Evolutionary conservation across 192 early-diverging fungal genomes (phyloP).

Genomic region (Thamnidium elegans): DNA sequence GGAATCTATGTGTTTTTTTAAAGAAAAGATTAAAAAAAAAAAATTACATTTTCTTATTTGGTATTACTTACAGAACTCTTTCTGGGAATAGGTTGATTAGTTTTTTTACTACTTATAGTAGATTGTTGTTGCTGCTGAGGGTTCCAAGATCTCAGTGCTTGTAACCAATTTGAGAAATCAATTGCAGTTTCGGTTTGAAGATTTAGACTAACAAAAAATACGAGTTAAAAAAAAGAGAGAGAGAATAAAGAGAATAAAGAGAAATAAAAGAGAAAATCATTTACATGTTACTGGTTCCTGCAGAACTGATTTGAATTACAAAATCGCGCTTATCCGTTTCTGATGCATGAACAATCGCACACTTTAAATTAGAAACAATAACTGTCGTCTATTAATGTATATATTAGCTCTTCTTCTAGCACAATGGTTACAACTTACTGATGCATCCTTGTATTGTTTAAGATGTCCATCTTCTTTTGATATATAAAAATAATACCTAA

Average conservation of each 20-base stretch:
- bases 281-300: conserved; percentile 14
- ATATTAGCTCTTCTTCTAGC: background rate
- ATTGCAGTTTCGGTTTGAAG: conserved; percentile 17
- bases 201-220: background rate
- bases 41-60: too few species aligned
- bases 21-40: background rate
- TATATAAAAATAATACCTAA: conserved; percentile 21
- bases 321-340: conserved; percentile 21
- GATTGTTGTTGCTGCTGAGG: background rate
- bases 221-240: background rate
- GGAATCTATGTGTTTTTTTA: conserved; percentile 10
- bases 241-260: background rate
- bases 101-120: background rate
- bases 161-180: conserved; percentile 16
- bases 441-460: conserved; percentile 11
- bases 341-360: conserved; percentile 1
- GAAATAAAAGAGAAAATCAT: background rate
- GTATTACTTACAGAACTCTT: conserved; percentile 10
- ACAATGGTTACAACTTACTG: background rate
- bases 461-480: conserved; percentile 11
- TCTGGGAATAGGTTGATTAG: background rate
- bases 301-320: conserved; percentile 13
- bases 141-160: conserved; percentile 19
- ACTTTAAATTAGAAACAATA: conserved; percentile 10
- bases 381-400: background rate